Conservation (phyloP, 257 asterid genomes). For the Coffea eugenioides region DNA sequence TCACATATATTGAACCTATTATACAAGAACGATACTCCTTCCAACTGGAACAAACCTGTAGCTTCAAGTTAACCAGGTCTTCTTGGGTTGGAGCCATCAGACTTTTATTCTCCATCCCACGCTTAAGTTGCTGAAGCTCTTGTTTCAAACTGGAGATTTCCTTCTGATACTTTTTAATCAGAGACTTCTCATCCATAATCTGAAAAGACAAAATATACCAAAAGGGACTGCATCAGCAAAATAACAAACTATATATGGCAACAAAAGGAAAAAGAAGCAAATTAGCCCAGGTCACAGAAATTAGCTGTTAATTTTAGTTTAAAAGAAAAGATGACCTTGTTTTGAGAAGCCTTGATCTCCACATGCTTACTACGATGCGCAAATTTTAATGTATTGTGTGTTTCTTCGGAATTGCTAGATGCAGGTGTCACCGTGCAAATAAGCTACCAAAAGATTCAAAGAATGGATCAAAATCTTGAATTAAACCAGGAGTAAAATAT, state of each 20-base stretch:
- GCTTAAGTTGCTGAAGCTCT: conserved; percentile 75
- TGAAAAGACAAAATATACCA: conserved; percentile 15
- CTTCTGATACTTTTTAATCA: conserved; percentile 79
- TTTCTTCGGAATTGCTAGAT: conserved; percentile 74
- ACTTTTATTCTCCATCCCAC: conserved; percentile 69
- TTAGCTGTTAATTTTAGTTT: background rate
- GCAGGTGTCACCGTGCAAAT: conserved; percentile 85
- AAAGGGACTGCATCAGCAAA: background rate
- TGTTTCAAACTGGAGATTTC: conserved; percentile 73
- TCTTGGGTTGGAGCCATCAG: conserved; percentile 55
- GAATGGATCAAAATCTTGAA: conserved; percentile 23
- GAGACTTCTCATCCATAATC: conserved; percentile 90
- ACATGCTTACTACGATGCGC: conserved; percentile 79
- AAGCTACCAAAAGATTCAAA: conserved; percentile 53
- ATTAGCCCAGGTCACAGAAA: background rate
- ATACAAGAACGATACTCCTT: background rate
- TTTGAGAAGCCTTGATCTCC: conserved; percentile 65
- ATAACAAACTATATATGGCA: background rate
- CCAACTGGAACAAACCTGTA: conserved; percentile 49
- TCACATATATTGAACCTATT: background rate
- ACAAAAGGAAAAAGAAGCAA: background rate
- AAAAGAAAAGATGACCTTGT: conserved; percentile 44
- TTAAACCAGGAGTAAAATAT: background rate
- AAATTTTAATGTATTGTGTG: conserved; percentile 81
- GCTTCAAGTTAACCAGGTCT: conserved; percentile 69